Evolutionary conservation across 768 basidiomycete species (phyloP).

Genomic region (Strobilomyces confusus): DNA sequence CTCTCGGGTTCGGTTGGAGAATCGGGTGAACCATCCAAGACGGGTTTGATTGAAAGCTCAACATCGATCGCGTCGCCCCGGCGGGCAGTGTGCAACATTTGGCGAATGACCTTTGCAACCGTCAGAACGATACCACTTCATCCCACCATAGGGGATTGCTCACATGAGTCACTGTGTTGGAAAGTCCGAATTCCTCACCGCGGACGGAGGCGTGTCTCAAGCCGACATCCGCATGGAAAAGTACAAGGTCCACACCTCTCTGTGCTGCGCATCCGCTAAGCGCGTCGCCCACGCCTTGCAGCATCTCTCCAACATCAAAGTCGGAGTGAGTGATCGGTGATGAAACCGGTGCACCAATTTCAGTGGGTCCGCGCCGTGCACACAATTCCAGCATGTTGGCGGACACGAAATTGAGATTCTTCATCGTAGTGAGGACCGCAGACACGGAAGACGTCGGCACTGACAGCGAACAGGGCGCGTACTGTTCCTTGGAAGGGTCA

Average conservation of each 20-base stretch:
- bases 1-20: conserved; percentile 24
- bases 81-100: conserved; percentile 66
- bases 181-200: conserved; percentile 81
- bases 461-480: conserved; percentile 82
- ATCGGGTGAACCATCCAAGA: conserved; percentile 22
- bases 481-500: conserved; percentile 91
- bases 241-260: conserved; percentile 82
- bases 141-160: conserved; percentile 32
- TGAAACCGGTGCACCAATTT: conserved; percentile 17
- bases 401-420: conserved; percentile 89
- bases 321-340: conserved; percentile 41
- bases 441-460: conserved; percentile 87
- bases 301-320: conserved; percentile 88
- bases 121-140: conserved; percentile 15
- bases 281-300: conserved; percentile 87
- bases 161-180: conserved; percentile 81
- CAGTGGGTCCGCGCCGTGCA: conserved; percentile 14
- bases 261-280: conserved; percentile 81
- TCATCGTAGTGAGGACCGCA: conserved; percentile 87
- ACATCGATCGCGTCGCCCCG: conserved; percentile 82
- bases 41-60: conserved; percentile 59
- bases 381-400: conserved; percentile 63
- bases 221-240: conserved; percentile 86
- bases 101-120: conserved; percentile 67
- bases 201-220: conserved; percentile 83